These are phyloP conservation scores for Leishmania amazonensis DNA, from an alignment of 208 protist species.

Conservation along the genomic window DNA sequence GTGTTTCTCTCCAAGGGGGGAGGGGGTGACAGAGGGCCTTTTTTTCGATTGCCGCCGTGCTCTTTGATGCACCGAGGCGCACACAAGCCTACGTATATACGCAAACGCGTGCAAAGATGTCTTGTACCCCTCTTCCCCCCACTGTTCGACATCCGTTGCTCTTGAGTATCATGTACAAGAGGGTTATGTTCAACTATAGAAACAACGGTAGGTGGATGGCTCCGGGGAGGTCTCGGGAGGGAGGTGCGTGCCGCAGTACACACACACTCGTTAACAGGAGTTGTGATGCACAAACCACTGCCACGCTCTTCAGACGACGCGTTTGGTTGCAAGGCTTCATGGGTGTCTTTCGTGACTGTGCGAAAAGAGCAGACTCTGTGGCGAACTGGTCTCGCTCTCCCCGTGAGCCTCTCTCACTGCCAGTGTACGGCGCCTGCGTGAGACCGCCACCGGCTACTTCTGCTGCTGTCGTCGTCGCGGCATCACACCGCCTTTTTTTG, in stretches of 20 bases:
- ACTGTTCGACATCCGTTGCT: not conserved
- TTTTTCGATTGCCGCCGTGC: not conserved
- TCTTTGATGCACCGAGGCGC: not conserved
- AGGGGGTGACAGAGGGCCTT: not conserved
- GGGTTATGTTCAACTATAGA: not conserved
- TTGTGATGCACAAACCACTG: no score
- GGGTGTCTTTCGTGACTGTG: not conserved
- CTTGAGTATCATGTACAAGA: constrained; percentile 6
- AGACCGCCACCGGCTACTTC: not conserved
- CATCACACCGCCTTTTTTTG: not conserved
- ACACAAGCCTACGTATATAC: not conserved
- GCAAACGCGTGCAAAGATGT: not conserved
- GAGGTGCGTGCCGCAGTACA: not conserved
- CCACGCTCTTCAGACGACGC: not conserved
- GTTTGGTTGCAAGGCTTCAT: not conserved
- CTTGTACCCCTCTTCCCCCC: not conserved
- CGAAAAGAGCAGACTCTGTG: not conserved
- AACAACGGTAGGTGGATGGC: not conserved
- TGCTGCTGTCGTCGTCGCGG: not conserved
- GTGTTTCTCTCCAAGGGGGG: not conserved
- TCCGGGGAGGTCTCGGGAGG: not conserved
- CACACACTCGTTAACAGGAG: not conserved
- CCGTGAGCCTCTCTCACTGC: not conserved
- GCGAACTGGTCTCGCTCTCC: not conserved
- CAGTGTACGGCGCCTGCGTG: not conserved